Percentiles rank a stretch among this genome's conserved stretches.
These are phyloP conservation scores for Apiospora aurea DNA, from an alignment of 2,329 filamentous ascomycete species.

Conservation along the genomic window DNA sequence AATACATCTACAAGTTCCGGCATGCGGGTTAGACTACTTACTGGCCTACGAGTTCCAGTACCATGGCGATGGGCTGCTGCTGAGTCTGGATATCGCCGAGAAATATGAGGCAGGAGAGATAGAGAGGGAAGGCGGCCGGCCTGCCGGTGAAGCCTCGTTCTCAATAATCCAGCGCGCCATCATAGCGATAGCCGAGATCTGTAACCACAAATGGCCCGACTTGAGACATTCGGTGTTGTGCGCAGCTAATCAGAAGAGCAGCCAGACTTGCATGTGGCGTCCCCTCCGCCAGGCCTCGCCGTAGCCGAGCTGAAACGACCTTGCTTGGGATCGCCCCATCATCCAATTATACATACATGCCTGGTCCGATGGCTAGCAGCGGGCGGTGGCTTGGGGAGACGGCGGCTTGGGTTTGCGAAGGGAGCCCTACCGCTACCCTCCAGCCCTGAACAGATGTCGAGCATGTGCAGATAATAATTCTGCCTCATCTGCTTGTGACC, in stretches of 20 bases:
- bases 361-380: neutral
- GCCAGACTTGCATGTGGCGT: conserved; percentile 5
- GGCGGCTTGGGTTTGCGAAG: neutral
- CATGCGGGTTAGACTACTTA: neutral
- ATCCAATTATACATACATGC: neutral
- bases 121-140: neutral
- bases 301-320: conserved; percentile 5
- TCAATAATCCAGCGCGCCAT: neutral
- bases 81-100: neutral
- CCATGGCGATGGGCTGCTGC: neutral
- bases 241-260: conserved; percentile 4
- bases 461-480: neutral
- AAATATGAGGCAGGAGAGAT: neutral
- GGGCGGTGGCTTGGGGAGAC: neutral
- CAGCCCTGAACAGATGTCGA: neutral
- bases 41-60: neutral
- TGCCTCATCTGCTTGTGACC: neutral
- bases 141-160: neutral
- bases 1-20: neutral
- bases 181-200: neutral
- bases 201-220: neutral
- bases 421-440: neutral
- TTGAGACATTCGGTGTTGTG: conserved; percentile 5
- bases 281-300: neutral
- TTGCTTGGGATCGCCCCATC: neutral